A percentile compares a stretch with the other conserved stretches of the same genome.
These are phyloP conservation scores for Geum urbanum DNA, from an alignment of 306 rosid species.

Conservation along the genomic window DNA sequence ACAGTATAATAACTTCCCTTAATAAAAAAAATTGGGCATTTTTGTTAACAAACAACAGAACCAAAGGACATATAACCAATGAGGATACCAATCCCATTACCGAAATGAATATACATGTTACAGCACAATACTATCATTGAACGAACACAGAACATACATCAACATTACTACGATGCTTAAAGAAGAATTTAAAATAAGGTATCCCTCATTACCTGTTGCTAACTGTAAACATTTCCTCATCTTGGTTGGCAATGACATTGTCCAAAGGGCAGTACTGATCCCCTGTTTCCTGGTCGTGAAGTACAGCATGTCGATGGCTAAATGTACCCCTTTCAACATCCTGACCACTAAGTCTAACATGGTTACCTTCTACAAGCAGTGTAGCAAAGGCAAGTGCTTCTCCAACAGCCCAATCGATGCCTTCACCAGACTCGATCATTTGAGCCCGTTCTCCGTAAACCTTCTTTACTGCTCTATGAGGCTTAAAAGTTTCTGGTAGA, in stretches of 20 bases:
- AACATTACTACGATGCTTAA: neutral
- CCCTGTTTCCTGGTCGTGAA: constrained; percentile 91
- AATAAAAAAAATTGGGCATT: neutral
- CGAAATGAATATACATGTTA: neutral
- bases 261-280: constrained; percentile 81
- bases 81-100: neutral
- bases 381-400: constrained; percentile 99
- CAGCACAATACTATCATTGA: neutral
- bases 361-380: constrained; percentile 87
- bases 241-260: constrained; percentile 73
- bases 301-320: constrained; percentile 90
- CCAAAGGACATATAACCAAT: neutral
- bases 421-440: constrained; percentile 94
- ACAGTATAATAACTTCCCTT: no score
- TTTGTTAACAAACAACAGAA: neutral
- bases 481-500: constrained; percentile 74
- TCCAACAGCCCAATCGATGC: constrained; percentile 90
- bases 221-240: constrained; percentile 90
- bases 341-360: constrained; percentile 91
- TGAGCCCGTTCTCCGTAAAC: constrained; percentile 78
- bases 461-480: constrained; percentile 88
- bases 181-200: constrained; percentile 9
- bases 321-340: constrained; percentile 98
- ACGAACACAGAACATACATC: neutral
- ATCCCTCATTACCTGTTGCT: constrained; percentile 78